Conservation (phyloP, 106 monocot species). For the Dendrobium officinale region DNA sequence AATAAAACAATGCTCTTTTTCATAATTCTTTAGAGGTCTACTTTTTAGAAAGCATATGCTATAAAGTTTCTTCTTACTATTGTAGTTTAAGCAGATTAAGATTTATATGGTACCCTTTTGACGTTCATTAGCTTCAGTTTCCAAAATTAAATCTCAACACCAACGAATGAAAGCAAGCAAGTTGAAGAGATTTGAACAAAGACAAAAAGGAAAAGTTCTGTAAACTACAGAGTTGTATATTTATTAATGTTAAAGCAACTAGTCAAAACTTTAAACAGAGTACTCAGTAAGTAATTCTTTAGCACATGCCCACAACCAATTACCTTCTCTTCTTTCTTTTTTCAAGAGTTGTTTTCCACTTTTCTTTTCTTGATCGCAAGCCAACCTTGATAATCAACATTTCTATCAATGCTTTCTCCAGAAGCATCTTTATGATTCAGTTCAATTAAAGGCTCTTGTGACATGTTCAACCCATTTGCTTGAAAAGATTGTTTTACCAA, state of each 20-base stretch:
- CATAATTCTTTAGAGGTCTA: not conserved
- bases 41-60: not conserved
- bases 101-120: not conserved
- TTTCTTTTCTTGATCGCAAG: constrained; percentile 89
- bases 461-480: constrained; percentile 7
- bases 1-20: not conserved
- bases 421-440: constrained; percentile 26
- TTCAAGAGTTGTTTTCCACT: constrained; percentile 74
- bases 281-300: not conserved
- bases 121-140: not conserved
- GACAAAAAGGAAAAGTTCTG: not conserved
- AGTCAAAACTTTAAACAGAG: not conserved
- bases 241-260: not conserved
- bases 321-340: constrained; percentile 74
- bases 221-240: not conserved
- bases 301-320: not conserved
- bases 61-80: not conserved
- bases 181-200: not conserved
- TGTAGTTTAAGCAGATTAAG: not conserved
- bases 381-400: constrained; percentile 89
- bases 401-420: constrained; percentile 38
- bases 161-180: not conserved
- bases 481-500: constrained; percentile 18
- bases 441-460: constrained; percentile 14
- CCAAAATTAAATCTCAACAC: not conserved